Percentiles rank a stretch among this genome's conserved stretches.
Conservation (phyloP, 257 asterid genomes). For the Jasminum sambac region DNA sequence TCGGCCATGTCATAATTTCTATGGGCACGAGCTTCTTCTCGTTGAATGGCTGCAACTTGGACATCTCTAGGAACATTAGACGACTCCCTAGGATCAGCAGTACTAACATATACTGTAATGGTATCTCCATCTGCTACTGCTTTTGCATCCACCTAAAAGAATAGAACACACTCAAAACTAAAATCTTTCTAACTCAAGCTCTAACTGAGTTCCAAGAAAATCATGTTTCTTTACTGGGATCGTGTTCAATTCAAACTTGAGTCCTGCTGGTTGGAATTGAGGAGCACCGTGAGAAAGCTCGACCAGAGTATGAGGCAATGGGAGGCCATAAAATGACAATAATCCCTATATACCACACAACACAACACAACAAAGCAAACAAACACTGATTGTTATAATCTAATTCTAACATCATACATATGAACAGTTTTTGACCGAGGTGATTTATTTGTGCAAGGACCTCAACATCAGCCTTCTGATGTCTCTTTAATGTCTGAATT, state of each 20-base stretch:
- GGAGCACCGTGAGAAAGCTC: slow-evolving; percentile 55
- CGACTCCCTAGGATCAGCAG: slow-evolving; percentile 63
- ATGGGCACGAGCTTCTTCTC: slow-evolving; percentile 66
- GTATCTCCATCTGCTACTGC: slow-evolving; percentile 99
- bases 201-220: background rate
- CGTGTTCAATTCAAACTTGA: slow-evolving; percentile 74
- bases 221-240: slow-evolving; percentile 55
- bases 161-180: background rate
- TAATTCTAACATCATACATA: background rate
- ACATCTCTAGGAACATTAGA: slow-evolving; percentile 65
- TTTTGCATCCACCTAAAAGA: slow-evolving; percentile 74
- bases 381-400: background rate
- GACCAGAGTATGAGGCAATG: slow-evolving; percentile 65
- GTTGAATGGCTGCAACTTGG: slow-evolving; percentile 52
- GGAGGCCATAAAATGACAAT: slow-evolving; percentile 76
- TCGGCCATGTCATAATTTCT: slow-evolving; percentile 69
- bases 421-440: background rate
- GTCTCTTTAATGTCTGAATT: slow-evolving; percentile 66
- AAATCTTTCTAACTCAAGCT: background rate
- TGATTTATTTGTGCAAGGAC: slow-evolving; percentile 28
- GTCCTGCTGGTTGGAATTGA: slow-evolving; percentile 55
- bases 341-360: slow-evolving; percentile 54
- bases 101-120: slow-evolving; percentile 68
- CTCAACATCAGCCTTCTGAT: slow-evolving; percentile 94
- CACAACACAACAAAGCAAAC: too few species aligned